phyloP scores from a whole-genome alignment of 2,329 filamentous ascomycete species.

The Leptographium galeiforme region DNA sequence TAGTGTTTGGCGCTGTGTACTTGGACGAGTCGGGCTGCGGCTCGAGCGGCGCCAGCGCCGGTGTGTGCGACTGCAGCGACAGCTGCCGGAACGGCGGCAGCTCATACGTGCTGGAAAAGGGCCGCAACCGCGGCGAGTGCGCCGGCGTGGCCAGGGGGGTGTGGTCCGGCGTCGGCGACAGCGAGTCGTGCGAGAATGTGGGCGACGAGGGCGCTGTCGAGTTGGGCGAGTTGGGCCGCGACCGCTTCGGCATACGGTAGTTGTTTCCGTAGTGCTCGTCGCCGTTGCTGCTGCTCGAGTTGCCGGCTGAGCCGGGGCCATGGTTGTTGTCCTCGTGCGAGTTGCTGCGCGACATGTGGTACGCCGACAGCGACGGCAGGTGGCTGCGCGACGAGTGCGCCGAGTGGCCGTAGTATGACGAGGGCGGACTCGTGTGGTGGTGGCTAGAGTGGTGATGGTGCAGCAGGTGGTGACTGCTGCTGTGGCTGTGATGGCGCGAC shows the following conservation, averaged over 20 bases:
- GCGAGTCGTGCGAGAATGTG: slow-evolving; percentile 89
- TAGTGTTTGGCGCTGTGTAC: slow-evolving; percentile 32
- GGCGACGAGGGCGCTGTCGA: slow-evolving; percentile 93
- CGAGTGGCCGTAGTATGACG: slow-evolving; percentile 36
- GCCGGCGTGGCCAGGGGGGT: slow-evolving; percentile 96
- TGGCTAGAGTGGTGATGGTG: slow-evolving; percentile 11
- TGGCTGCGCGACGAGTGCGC: slow-evolving; percentile 42
- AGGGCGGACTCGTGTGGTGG: slow-evolving; percentile 10
- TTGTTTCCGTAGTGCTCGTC: slow-evolving; percentile 63
- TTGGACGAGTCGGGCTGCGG: slow-evolving; percentile 33
- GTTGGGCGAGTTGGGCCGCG: slow-evolving; percentile 83
- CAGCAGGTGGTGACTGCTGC: slow-evolving; percentile 26
- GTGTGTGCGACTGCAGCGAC: slow-evolving; percentile 33
- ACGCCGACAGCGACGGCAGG: slow-evolving; percentile 67
- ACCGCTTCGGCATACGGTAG: slow-evolving; percentile 69
- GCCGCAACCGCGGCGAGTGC: slow-evolving; percentile 81
- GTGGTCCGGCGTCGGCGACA: slow-evolving; percentile 91
- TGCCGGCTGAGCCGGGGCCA: background rate
- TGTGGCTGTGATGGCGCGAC: slow-evolving; percentile 32
- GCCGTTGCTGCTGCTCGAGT: slow-evolving; percentile 25
- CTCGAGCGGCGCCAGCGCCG: slow-evolving; percentile 45
- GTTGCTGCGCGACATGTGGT: slow-evolving; percentile 86
- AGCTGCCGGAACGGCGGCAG: slow-evolving; percentile 69
- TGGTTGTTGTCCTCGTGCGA: slow-evolving; percentile 51
- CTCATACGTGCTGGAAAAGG: slow-evolving; percentile 61